Evolutionary conservation across 2,329 filamentous ascomycete species (phyloP).

Genomic region (Ilyonectria robusta): DNA sequence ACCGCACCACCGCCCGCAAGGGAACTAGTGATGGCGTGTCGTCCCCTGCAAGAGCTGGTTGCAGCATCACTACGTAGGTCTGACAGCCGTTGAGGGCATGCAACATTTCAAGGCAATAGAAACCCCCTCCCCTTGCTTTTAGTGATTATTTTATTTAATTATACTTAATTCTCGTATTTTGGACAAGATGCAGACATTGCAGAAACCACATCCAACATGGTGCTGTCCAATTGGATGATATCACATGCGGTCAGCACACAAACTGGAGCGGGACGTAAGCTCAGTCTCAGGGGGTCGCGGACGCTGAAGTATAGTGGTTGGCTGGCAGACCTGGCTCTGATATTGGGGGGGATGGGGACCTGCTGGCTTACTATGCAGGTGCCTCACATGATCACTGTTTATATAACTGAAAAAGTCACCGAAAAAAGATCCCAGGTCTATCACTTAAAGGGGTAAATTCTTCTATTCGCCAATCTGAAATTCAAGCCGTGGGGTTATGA

Average conservation of each 20-base stretch:
- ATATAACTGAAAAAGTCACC: too few species aligned
- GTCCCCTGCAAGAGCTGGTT: not conserved
- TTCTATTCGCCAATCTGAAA: not conserved
- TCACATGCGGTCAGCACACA: not conserved
- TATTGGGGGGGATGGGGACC: too few species aligned
- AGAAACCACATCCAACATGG: not conserved
- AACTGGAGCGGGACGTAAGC: not conserved
- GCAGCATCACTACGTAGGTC: not conserved
- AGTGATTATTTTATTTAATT: not conserved
- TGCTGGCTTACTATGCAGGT: too few species aligned
- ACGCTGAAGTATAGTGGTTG: not conserved
- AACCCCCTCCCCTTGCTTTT: not conserved
- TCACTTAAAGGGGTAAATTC: not conserved
- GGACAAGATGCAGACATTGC: not conserved
- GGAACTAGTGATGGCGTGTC: conserved; percentile 1
- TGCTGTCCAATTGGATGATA: not conserved
- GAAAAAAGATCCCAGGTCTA: too few species aligned
- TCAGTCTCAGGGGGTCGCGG: not conserved
- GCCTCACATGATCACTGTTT: too few species aligned
- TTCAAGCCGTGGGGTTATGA: not conserved
- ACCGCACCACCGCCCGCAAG: conserved; percentile 1
- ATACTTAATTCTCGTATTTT: too few species aligned
- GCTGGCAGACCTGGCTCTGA: too few species aligned
- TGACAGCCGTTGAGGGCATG: not conserved
- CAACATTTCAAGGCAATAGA: not conserved